A percentile compares a stretch with the other conserved stretches of the same genome.
Conservation (phyloP, 148 eudicot species). For the Chenopodium formosanum region DNA sequence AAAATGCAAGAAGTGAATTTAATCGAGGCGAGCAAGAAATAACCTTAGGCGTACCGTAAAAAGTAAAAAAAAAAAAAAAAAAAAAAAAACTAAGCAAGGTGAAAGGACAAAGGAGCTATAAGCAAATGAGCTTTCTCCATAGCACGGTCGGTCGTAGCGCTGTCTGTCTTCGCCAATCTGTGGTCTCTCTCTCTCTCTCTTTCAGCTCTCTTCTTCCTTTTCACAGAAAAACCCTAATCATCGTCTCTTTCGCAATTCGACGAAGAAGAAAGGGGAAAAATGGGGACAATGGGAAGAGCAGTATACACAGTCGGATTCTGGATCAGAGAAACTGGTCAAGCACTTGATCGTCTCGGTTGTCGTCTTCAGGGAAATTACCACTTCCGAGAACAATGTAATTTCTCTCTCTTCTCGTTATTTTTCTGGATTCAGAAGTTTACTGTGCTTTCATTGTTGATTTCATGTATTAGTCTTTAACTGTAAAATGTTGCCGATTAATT, state of each 20-base stretch:
- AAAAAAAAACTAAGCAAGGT: neutral
- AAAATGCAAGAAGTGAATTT: no score
- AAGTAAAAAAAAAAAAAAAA: no score
- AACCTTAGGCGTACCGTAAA: no score
- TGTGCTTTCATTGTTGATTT: neutral
- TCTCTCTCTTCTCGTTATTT: slow-evolving; percentile 9
- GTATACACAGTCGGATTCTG: slow-evolving; percentile 58
- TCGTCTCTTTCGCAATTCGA: neutral
- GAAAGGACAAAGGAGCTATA: neutral
- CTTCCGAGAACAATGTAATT: slow-evolving; percentile 53
- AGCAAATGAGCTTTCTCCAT: neutral
- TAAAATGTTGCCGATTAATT: neutral
- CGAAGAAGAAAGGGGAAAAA: neutral
- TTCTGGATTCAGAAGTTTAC: neutral
- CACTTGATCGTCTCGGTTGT: slow-evolving; percentile 70
- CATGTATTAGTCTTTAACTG: neutral
- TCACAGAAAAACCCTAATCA: slow-evolving; percentile 4
- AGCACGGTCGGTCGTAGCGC: neutral
- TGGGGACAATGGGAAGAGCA: slow-evolving; percentile 57
- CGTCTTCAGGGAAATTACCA: slow-evolving; percentile 56
- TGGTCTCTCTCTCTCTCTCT: neutral
- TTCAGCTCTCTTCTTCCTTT: neutral
- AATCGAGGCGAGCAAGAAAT: no score
- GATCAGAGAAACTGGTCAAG: slow-evolving; percentile 70
- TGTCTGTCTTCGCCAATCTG: neutral